Evolutionary conservation across 805 yeast species (phyloP).

Genomic region (Wickerhamiella parazyma): DNA sequence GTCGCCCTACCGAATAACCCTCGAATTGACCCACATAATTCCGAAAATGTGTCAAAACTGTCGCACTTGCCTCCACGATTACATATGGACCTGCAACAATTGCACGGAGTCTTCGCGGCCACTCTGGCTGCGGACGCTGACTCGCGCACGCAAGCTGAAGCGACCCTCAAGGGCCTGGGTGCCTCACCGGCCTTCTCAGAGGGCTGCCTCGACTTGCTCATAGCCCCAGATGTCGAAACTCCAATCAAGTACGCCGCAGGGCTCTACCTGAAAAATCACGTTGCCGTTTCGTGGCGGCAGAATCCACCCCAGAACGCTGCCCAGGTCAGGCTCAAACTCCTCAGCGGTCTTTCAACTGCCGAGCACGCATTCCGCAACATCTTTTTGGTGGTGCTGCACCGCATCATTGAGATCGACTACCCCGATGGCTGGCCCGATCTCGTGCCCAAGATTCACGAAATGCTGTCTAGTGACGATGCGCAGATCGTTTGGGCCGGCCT

Average conservation of each 20-base stretch:
- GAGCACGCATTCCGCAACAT: conserved; percentile 33
- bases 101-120: conserved; percentile 6
- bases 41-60: neutral
- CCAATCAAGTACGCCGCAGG: conserved; percentile 61
- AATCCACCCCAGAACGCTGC: conserved; percentile 55
- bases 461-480: conserved; percentile 34
- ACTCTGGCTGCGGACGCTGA: conserved; percentile 2
- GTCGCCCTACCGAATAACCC: no score
- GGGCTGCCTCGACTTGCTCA: conserved; percentile 45
- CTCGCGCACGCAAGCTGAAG: conserved; percentile 4
- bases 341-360: conserved; percentile 44
- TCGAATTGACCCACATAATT: neutral
- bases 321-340: conserved; percentile 50
- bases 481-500: conserved; percentile 51
- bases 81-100: conserved; percentile 6
- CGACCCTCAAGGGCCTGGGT: neutral
- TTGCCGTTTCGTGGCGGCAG: conserved; percentile 47
- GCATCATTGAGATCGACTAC: conserved; percentile 39
- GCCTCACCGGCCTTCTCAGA: neutral
- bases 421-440: conserved; percentile 44
- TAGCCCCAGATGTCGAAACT: conserved; percentile 36
- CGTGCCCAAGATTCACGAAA: conserved; percentile 32
- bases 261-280: conserved; percentile 66
- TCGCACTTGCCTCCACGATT: neutral
- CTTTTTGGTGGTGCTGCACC: conserved; percentile 34